Base-by-base conservation (phyloP, 148 eudicot genomes). In the Persicaria maculosa region DNA sequence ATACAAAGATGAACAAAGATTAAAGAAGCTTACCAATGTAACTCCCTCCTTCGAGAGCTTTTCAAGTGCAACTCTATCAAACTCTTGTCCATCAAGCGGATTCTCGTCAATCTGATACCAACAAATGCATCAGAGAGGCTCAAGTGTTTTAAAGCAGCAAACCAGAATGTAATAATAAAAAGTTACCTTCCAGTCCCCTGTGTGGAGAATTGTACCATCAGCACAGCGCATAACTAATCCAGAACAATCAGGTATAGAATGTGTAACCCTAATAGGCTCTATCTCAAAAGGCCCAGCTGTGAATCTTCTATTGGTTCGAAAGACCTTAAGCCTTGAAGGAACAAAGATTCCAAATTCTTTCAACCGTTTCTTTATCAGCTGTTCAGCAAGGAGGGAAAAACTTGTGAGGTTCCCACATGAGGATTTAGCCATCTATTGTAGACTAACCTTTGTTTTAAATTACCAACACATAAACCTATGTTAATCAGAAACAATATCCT, bases 101-200 rank as follows among this genome's bases (percentile, higher is more conserved):
- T 88, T 79, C 82, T 95, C 98, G 77, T 95, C 98, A 73, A 95
- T 95, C 98, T 95, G 86, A 40, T 65, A 65, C 12, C 8, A 45
- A 40, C 8, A 65, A 1, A 65, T 31, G 31, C 45, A 65, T 65
- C 81, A 74, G 44, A 83, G 7, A 74, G 47, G 25, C 22, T 62
- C 8, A 81, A 44, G 12, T 40, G 68, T 67, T 65, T 19, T 59
- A 11, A 65, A 31, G 11, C 36, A 50, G 44, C 76, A 74, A 12
- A 3, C 43, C 74, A 80, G 44, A 61, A 16, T 74, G 40, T 59
- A 76, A 50, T 72, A 46, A 73, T 2, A 68, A 79, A 43, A 68
- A 40, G 74, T 43, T 84, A 95, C 98, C 98, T 95, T 95, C 98
- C 98, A 95, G 83, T 95, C 98, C 84, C 98, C 98, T 10, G 98